Percentiles rank a stretch among this genome's conserved stretches.
Evolutionary conservation across 805 yeast species (phyloP).

Genomic region (Kodamaea kaohsiungensis): DNA sequence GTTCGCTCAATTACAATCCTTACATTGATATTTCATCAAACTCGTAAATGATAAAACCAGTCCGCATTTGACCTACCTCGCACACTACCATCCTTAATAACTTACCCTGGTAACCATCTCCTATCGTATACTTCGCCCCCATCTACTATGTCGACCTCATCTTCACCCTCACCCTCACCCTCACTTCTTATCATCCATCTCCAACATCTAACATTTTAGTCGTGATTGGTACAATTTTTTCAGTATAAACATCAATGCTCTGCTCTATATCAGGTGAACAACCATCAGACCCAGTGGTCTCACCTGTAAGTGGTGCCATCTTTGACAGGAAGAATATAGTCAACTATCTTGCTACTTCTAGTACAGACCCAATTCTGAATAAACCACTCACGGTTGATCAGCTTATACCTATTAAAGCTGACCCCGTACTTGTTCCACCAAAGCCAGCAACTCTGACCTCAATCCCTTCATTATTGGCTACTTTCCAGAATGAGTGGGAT

Average conservation of each 20-base stretch:
- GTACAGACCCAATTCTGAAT: conserved; percentile 74
- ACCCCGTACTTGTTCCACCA: conserved; percentile 32
- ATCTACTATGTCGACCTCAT: too few relatives aligned
- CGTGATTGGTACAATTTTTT: too few relatives aligned
- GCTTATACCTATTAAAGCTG: conserved; percentile 42
- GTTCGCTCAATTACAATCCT: too few relatives aligned
- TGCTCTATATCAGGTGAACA: conserved; percentile 65
- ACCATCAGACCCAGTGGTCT: conserved; percentile 71
- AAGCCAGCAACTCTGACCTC: conserved; percentile 56
- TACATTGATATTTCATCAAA: too few relatives aligned
- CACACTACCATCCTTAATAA: too few relatives aligned
- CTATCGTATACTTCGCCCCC: too few relatives aligned
- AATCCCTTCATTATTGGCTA: conserved; percentile 73
- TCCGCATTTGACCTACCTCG: too few relatives aligned
- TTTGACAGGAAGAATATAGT: conserved; percentile 66
- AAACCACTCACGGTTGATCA: conserved; percentile 62
- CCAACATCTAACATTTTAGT: background rate
- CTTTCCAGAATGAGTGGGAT: conserved; percentile 90
- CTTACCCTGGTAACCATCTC: too few relatives aligned
- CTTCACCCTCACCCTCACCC: background rate
- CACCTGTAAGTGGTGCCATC: conserved; percentile 66
- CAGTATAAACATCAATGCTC: conserved; percentile 16
- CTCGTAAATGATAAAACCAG: too few relatives aligned
- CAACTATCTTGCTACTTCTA: conserved; percentile 61
- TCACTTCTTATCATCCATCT: background rate